phyloP scores from a whole-genome alignment of 2,329 filamentous ascomycete species.

The Hortaea sp. region DNA sequence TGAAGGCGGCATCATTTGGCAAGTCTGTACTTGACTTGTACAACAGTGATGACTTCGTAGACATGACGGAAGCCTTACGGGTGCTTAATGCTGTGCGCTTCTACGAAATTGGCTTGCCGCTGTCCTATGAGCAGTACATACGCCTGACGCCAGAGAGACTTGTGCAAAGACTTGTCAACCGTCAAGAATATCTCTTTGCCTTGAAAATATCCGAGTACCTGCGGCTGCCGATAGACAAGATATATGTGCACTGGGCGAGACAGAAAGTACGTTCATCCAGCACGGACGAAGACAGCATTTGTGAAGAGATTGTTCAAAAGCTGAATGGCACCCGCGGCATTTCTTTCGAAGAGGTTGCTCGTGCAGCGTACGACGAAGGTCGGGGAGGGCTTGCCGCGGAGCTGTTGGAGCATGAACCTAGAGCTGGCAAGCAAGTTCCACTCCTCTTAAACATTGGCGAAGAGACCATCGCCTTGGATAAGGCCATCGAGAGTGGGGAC shows the following conservation, averaged over 20 bases:
- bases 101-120: slow-evolving; percentile 78
- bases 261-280: slow-evolving; percentile 80
- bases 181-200: slow-evolving; percentile 83
- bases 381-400: slow-evolving; percentile 80
- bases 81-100: slow-evolving; percentile 88
- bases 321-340: slow-evolving; percentile 82
- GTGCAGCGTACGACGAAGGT: slow-evolving; percentile 88
- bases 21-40: slow-evolving; percentile 96
- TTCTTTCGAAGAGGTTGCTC: slow-evolving; percentile 89
- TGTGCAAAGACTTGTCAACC: slow-evolving; percentile 75
- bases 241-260: slow-evolving; percentile 95
- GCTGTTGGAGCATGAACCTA: slow-evolving; percentile 83
- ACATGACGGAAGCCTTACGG: slow-evolving; percentile 89
- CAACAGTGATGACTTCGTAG: slow-evolving; percentile 96
- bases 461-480: slow-evolving; percentile 88
- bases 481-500: slow-evolving; percentile 90
- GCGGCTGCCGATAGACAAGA: slow-evolving; percentile 72
- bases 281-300: slow-evolving; percentile 81
- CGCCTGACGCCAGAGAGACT: slow-evolving; percentile 81
- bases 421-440: slow-evolving; percentile 91
- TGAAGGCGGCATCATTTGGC: slow-evolving; percentile 95
- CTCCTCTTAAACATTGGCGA: slow-evolving; percentile 91
- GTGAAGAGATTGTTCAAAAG: slow-evolving; percentile 74
- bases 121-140: slow-evolving; percentile 91
- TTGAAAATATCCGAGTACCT: slow-evolving; percentile 82